phyloP scores from a whole-genome alignment of 2,329 filamentous ascomycete genomes.

The Aspergillus thermomutatus region DNA sequence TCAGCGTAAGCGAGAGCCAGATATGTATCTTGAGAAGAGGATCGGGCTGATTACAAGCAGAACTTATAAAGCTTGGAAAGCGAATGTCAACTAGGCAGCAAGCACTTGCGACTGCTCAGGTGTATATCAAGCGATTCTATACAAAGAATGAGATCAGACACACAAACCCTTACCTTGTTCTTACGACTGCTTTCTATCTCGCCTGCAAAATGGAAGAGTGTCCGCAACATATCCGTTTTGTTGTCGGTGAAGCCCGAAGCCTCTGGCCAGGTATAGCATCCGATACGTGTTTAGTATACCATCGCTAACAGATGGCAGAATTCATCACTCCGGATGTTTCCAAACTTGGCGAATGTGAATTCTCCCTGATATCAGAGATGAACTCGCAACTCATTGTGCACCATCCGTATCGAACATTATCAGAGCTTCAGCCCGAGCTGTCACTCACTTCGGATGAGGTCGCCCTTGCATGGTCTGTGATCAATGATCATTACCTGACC shows the following conservation, averaged over 20 bases:
- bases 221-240: constrained; percentile 89
- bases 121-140: constrained; percentile 95
- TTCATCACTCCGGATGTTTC: constrained; percentile 72
- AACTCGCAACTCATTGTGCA: constrained; percentile 84
- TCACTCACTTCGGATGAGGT: constrained; percentile 73
- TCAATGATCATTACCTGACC: constrained; percentile 91
- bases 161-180: constrained; percentile 88
- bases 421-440: constrained; percentile 66
- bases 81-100: constrained; percentile 84
- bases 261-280: constrained; percentile 66
- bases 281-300: background rate
- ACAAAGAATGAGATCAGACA: constrained; percentile 83
- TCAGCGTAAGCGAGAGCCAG: constrained; percentile 61
- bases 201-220: constrained; percentile 98
- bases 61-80: constrained; percentile 78
- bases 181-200: constrained; percentile 90
- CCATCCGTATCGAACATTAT: constrained; percentile 82
- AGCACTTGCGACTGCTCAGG: constrained; percentile 86
- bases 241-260: constrained; percentile 79
- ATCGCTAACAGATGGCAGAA: constrained; percentile 45
- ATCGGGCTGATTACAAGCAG: constrained; percentile 41
- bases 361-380: constrained; percentile 87
- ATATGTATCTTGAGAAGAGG: background rate
- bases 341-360: constrained; percentile 90
- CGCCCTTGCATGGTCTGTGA: constrained; percentile 72